Conservation (phyloP, 73 alveolate species). For the Paramecium tetraurelia region DNA sequence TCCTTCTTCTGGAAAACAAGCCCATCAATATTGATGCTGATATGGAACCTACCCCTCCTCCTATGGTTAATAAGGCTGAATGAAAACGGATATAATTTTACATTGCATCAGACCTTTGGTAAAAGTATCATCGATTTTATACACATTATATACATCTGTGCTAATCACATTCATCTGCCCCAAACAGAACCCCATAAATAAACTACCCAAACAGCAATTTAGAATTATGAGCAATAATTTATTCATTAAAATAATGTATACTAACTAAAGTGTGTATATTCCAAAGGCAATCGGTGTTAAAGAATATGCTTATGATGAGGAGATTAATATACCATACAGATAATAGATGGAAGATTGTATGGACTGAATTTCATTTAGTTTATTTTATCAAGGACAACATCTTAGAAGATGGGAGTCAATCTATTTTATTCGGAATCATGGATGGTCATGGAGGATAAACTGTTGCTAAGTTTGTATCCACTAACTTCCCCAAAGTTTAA, state of each 20-base stretch:
- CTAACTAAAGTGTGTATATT: not conserved
- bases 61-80: slow-evolving; percentile 13
- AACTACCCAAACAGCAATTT: slow-evolving; percentile 35
- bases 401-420: slow-evolving; percentile 59
- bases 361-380: not conserved
- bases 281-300: slow-evolving; percentile 56
- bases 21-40: not conserved
- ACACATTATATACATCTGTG: not conserved
- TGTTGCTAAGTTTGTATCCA: slow-evolving; percentile 48
- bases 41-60: slow-evolving; percentile 11
- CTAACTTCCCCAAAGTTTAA: slow-evolving; percentile 54
- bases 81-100: not conserved
- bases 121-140: not conserved
- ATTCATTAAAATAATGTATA: slow-evolving; percentile 8
- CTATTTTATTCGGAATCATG: slow-evolving; percentile 57
- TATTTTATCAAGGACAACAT: slow-evolving; percentile 53
- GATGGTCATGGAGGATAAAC: slow-evolving; percentile 65
- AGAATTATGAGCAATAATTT: not conserved
- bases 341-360: slow-evolving; percentile 61
- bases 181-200: slow-evolving; percentile 9
- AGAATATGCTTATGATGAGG: slow-evolving; percentile 61
- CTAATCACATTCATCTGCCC: not conserved
- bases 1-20: not conserved
- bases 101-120: slow-evolving; percentile 19
- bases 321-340: slow-evolving; percentile 43